Conservation (phyloP, 257 asterid genomes). For the Buddleja alternifolia region DNA sequence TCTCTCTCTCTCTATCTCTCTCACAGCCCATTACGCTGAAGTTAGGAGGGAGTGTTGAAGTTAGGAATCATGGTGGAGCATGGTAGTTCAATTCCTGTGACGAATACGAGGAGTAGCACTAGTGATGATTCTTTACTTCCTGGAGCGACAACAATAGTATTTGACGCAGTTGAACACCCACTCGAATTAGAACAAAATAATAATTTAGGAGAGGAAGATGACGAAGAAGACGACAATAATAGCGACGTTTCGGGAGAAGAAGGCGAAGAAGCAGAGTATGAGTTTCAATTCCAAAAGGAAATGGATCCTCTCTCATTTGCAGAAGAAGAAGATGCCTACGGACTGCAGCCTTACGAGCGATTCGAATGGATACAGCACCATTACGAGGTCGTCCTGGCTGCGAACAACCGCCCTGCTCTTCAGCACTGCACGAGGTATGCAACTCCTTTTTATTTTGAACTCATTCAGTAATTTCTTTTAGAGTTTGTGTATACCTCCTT, state of each 20-base stretch:
- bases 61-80: slow-evolving; percentile 18
- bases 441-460: not conserved
- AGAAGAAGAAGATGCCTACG: slow-evolving; percentile 63
- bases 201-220: slow-evolving; percentile 35
- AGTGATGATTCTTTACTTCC: slow-evolving; percentile 5
- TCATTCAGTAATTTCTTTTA: not conserved
- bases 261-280: slow-evolving; percentile 52
- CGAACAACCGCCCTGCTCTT: slow-evolving; percentile 63
- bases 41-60: slow-evolving; percentile 2
- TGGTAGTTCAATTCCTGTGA: not conserved
- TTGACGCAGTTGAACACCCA: slow-evolving; percentile 48
- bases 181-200: slow-evolving; percentile 44
- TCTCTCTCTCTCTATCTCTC: too few species aligned
- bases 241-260: slow-evolving; percentile 57
- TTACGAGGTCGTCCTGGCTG: slow-evolving; percentile 65
- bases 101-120: not conserved
- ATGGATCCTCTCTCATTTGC: slow-evolving; percentile 79
- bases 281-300: slow-evolving; percentile 60
- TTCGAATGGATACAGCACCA: slow-evolving; percentile 65
- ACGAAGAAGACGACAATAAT: slow-evolving; percentile 32
- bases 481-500: not conserved
- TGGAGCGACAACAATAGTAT: slow-evolving; percentile 8
- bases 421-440: slow-evolving; percentile 37
- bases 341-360: slow-evolving; percentile 71
- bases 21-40: too few species aligned